Percentiles rank a stretch among this genome's conserved stretches.
These are phyloP conservation scores for Apiosordaria backusii DNA, from an alignment of 495 filamentous ascomycete species.

Conservation along the genomic window DNA sequence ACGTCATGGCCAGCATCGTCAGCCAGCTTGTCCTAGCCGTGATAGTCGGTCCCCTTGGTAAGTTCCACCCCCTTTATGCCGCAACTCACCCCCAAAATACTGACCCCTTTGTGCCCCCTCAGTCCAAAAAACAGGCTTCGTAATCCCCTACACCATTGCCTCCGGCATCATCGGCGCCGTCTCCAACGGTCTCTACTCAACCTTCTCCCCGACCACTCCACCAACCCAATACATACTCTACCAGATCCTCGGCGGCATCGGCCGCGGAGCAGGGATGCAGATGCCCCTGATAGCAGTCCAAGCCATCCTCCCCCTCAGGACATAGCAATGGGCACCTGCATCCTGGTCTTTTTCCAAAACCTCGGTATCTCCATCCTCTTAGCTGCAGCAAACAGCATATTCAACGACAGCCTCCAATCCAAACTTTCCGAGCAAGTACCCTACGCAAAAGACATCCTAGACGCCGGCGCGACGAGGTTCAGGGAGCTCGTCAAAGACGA, in stretches of 20 bases:
- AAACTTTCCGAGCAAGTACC: constrained; percentile 35
- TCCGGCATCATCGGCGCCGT: constrained; percentile 50
- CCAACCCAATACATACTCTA: constrained; percentile 55
- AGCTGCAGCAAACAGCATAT: constrained; percentile 55
- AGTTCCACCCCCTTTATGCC: constrained; percentile 22
- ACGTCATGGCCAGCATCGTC: constrained; percentile 47
- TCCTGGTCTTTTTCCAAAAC: constrained; percentile 60
- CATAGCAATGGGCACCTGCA: constrained; percentile 54
- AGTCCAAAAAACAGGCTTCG: constrained; percentile 50
- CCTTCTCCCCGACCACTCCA: constrained; percentile 46
- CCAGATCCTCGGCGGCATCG: constrained; percentile 63
- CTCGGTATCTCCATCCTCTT: constrained; percentile 61
- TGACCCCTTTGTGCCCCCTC: constrained; percentile 32
- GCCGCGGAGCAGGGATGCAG: constrained; percentile 62
- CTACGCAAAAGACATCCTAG: constrained; percentile 20
- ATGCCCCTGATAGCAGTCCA: constrained; percentile 49
- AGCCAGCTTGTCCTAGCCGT: constrained; percentile 45
- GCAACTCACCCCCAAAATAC: constrained; percentile 16
- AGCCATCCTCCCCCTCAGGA: constrained; percentile 49
- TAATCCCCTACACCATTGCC: constrained; percentile 55
- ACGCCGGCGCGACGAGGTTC: constrained; percentile 50
- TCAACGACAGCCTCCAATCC: constrained; percentile 52
- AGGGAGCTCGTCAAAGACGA: constrained; percentile 17
- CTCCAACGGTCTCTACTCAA: constrained; percentile 58
- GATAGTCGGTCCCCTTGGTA: constrained; percentile 47